Conservation (phyloP, 345 rosid genomes). For the Acer yangbiense region DNA sequence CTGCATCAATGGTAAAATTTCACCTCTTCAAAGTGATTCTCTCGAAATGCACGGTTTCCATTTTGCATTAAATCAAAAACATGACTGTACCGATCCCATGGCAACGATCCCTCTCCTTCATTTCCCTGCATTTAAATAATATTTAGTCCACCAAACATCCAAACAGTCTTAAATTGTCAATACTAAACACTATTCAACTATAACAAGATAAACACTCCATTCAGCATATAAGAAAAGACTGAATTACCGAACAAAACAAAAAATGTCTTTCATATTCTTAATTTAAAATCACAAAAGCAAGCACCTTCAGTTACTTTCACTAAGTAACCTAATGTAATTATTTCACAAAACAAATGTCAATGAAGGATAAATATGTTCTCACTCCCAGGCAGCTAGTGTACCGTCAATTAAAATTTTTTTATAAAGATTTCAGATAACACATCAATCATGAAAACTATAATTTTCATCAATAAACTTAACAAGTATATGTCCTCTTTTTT, state of each 20-base stretch:
- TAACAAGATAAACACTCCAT: not conserved
- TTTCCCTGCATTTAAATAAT: slow-evolving; percentile 46
- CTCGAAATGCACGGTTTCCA: slow-evolving; percentile 73
- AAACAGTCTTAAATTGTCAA: slow-evolving; percentile 8
- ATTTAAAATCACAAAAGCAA: not conserved
- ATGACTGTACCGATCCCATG: slow-evolving; percentile 55
- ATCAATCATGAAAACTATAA: not conserved
- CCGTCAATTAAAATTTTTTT: not conserved
- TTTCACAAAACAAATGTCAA: not conserved
- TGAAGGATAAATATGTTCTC: not conserved
- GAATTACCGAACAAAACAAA: not conserved
- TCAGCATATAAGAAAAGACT: not conserved
- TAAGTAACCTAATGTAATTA: not conserved
- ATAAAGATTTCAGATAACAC: not conserved
- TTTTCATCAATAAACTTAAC: not conserved
- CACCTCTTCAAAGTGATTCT: slow-evolving; percentile 75
- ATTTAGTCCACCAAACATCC: slow-evolving; percentile 16
- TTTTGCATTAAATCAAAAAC: slow-evolving; percentile 63
- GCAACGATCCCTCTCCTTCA: slow-evolving; percentile 71
- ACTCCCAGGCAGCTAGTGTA: not conserved
- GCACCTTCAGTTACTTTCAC: not conserved
- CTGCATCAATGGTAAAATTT: not conserved
- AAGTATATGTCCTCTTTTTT: not conserved
- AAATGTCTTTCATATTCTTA: not conserved
- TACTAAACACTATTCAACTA: not conserved